Conservation (phyloP, 1,139 yeast genomes). For the Geotrichum phurueaensis region DNA sequence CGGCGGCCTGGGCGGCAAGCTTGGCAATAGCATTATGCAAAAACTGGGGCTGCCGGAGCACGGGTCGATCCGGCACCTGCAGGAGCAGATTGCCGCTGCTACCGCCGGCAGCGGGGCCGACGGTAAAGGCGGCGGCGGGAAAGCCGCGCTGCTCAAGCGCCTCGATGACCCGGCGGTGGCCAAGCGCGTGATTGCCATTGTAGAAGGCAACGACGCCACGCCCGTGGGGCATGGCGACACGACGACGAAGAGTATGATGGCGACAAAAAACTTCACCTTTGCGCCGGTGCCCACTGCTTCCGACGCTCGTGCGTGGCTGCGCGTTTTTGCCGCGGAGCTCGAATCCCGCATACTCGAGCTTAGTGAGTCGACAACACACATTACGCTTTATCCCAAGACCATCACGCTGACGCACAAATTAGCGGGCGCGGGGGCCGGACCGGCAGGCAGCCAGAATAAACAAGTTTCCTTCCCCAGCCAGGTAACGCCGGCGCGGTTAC, state of each 20-base stretch:
- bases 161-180: slow-evolving; percentile 40
- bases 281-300: slow-evolving; percentile 47
- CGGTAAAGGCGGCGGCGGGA: slow-evolving; percentile 17
- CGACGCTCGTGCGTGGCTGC: slow-evolving; percentile 75
- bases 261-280: slow-evolving; percentile 65
- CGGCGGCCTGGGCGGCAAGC: slow-evolving; percentile 88
- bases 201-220: slow-evolving; percentile 54
- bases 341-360: slow-evolving; percentile 63
- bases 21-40: slow-evolving; percentile 56
- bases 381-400: slow-evolving; percentile 34
- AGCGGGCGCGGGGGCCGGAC: not conserved
- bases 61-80: slow-evolving; percentile 28
- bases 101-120: too few species aligned
- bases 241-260: slow-evolving; percentile 78
- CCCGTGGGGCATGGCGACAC: slow-evolving; percentile 50
- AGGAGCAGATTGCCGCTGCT: slow-evolving; percentile 4
- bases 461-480: slow-evolving; percentile 23
- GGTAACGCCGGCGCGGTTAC: slow-evolving; percentile 22
- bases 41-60: slow-evolving; percentile 34
- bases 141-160: slow-evolving; percentile 33
- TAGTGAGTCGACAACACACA: slow-evolving; percentile 54
- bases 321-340: slow-evolving; percentile 77
- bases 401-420: slow-evolving; percentile 28
- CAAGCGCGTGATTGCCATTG: slow-evolving; percentile 48
- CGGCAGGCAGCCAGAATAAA: slow-evolving; percentile 19